Conservation (phyloP, 306 rosid species). For the Quercus bicolor region DNA sequence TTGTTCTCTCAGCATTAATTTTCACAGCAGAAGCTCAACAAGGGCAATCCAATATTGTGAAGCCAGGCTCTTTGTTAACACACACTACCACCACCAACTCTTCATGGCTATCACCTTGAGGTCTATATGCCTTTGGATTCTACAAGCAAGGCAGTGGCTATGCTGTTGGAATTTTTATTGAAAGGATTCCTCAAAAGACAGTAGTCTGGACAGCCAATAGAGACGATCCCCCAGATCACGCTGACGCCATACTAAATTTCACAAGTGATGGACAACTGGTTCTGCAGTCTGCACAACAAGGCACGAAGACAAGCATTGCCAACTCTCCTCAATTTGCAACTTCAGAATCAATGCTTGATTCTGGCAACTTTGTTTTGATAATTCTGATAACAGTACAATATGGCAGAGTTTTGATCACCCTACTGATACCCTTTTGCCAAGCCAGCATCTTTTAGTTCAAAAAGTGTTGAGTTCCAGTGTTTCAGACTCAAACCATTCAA, state of each 20-base stretch:
- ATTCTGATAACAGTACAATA: not conserved
- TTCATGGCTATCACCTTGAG: slow-evolving; percentile 26
- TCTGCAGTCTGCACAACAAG: not conserved
- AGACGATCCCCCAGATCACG: slow-evolving; percentile 7
- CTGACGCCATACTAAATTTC: slow-evolving; percentile 12
- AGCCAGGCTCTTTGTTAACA: slow-evolving; percentile 7
- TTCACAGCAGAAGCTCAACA: not conserved
- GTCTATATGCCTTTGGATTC: slow-evolving; percentile 32
- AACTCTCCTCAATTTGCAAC: no score
- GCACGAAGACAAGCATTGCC: not conserved
- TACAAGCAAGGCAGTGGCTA: slow-evolving; percentile 18
- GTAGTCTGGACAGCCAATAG: slow-evolving; percentile 30
- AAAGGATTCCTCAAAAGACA: slow-evolving; percentile 16
- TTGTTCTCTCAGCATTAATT: no score
- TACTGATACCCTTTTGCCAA: slow-evolving; percentile 26
- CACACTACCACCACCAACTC: slow-evolving; percentile 2
- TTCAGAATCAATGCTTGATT: slow-evolving; percentile 29
- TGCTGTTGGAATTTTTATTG: slow-evolving; percentile 8
- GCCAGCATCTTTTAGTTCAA: not conserved
- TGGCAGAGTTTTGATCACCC: slow-evolving; percentile 23
- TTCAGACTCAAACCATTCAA: slow-evolving; percentile 15
- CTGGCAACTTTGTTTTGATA: slow-evolving; percentile 23
- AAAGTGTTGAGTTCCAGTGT: not conserved
- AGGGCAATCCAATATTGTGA: slow-evolving; percentile 6
- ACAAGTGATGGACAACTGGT: slow-evolving; percentile 15